Base-by-base conservation (phyloP, 1,139 yeast genomes). In the Meyerozyma smithsonii region DNA sequence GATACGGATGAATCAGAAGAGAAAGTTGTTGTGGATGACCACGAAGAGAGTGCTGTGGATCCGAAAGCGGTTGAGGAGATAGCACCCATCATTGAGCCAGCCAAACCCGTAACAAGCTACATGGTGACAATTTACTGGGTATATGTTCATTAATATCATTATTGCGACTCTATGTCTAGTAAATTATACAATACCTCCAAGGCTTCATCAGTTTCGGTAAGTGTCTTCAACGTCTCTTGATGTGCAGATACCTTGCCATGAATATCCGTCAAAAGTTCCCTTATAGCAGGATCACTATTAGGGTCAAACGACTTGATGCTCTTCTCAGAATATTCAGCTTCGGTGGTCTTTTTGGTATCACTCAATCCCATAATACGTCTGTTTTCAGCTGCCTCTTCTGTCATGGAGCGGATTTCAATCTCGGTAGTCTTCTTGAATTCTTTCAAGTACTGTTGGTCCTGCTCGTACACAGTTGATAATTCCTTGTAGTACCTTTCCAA, bases 381-480 rank as follows among this genome's bases (percentile, higher is more conserved):
- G 11, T 14, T n/a, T 3, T 20, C 15, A 8, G 36, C 19, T 4
- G 20, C 14, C 6, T 21, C 28, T 16, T 23, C 20, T 11, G 18
- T 34, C 36, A 34, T 34, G 5, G 24, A 8, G 12, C 14, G n/a
- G 3, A 10, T 10, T 4, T 24, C 28, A 11, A 34, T 21, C 12
- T 21, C 20, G 28, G 28, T 23, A 4, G 36, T 34, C 15, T 25
- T 21, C 20, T 28, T 36, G 21, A 32, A 30, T 26, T 66, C 66
- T 10, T 53, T 47, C 40, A 67, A 55, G 44, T 69, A 69, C 33
- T 52, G 50, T 34, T 47, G 46, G 50, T 70, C 75, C 58, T 59
- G 63, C 39, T 60, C 49, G 46, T 56, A 59, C 21, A 49, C 46
- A 26, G 48, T 42, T 17, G 61, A 46, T 14, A 61, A 44, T 26